Evolutionary conservation across 2,329 filamentous ascomycete species (phyloP).

Genomic region (Penicillium fuscoglaucum): DNA sequence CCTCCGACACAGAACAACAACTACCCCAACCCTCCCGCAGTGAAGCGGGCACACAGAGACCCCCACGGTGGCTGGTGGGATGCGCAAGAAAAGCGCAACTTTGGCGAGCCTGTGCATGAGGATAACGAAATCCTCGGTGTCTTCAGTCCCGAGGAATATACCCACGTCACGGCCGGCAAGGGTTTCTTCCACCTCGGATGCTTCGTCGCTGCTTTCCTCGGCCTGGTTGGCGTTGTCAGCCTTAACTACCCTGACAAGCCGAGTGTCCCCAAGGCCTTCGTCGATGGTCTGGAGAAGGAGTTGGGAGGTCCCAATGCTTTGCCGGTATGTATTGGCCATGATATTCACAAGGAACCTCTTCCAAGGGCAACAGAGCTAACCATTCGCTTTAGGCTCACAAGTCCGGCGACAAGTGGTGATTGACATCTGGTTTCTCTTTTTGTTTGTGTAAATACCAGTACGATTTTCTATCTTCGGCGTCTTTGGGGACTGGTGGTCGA

Average conservation of each 20-base stretch:
- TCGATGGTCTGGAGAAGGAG: slow-evolving; percentile 69
- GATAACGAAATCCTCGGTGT: slow-evolving; percentile 92
- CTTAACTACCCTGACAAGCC: slow-evolving; percentile 70
- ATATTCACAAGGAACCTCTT: neutral
- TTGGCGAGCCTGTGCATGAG: slow-evolving; percentile 93
- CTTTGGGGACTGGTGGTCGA: slow-evolving; percentile 30
- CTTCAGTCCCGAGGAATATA: slow-evolving; percentile 87
- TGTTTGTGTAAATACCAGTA: slow-evolving; percentile 44
- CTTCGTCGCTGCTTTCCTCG: slow-evolving; percentile 65
- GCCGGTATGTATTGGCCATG: slow-evolving; percentile 55
- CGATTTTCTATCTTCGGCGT: slow-evolving; percentile 36
- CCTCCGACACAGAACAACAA: slow-evolving; percentile 43
- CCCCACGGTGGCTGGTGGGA: slow-evolving; percentile 96
- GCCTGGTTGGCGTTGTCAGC: slow-evolving; percentile 67
- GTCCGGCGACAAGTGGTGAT: slow-evolving; percentile 39
- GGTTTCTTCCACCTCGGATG: slow-evolving; percentile 66
- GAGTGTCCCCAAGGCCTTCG: slow-evolving; percentile 67
- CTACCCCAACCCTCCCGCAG: slow-evolving; percentile 53
- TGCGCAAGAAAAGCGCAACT: slow-evolving; percentile 95
- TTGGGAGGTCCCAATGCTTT: slow-evolving; percentile 68
- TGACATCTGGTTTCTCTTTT: slow-evolving; percentile 24
- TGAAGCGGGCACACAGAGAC: slow-evolving; percentile 91
- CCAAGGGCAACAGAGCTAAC: slow-evolving; percentile 14
- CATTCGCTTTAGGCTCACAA: slow-evolving; percentile 38
- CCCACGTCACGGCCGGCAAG: slow-evolving; percentile 72